phyloP scores from a whole-genome alignment of 2,329 filamentous ascomycete species.

The Xylaria polymorpha region DNA sequence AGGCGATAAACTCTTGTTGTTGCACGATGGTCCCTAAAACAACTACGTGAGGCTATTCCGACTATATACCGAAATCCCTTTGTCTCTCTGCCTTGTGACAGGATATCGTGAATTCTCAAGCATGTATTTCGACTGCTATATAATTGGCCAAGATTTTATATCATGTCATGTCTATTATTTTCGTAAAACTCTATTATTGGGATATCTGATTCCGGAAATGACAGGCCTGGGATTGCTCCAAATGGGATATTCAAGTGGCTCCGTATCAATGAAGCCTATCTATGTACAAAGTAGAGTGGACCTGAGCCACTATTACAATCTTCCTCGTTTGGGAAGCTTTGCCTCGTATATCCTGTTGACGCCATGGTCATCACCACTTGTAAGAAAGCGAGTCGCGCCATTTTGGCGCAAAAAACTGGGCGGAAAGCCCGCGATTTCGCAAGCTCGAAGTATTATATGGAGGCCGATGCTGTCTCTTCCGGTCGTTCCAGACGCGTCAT shows the following conservation, averaged over 20 bases:
- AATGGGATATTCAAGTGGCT: constrained; percentile 18
- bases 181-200: constrained; percentile 27
- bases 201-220: constrained; percentile 30
- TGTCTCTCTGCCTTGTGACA: too few species aligned
- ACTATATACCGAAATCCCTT: too few species aligned
- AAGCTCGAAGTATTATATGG: not conserved
- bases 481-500: constrained; percentile 8
- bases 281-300: constrained; percentile 29
- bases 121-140: not conserved
- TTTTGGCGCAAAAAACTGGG: not conserved
- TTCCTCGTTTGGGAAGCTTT: constrained; percentile 5
- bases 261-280: constrained; percentile 14
- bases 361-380: not conserved
- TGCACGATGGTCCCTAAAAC: too few species aligned
- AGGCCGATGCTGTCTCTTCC: constrained; percentile 11
- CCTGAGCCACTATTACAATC: constrained; percentile 20
- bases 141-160: not conserved
- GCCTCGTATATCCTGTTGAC: not conserved
- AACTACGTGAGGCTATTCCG: too few species aligned
- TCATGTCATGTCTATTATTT: constrained; percentile 28
- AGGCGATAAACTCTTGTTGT: too few species aligned
- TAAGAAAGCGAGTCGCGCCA: not conserved
- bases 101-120: not conserved
- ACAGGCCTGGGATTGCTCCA: constrained; percentile 32
- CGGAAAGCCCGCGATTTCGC: not conserved